Conservation (phyloP, 2,329 filamentous ascomycete genomes). For the Stenocarpella maydis region DNA sequence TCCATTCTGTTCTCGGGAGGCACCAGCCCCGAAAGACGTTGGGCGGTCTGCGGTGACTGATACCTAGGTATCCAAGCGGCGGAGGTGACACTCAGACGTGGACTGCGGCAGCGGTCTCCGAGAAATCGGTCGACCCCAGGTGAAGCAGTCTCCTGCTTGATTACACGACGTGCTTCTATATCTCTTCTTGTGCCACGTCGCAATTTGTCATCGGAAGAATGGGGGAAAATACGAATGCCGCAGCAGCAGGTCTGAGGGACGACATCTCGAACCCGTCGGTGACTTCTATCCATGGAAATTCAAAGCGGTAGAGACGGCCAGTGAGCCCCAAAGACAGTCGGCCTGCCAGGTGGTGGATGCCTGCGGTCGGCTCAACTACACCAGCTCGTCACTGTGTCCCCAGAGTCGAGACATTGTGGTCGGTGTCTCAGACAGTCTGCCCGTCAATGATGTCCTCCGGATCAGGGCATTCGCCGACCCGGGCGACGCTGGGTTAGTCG, state of each 20-base stretch:
- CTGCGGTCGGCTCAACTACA: not conserved
- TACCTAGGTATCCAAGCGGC: too few relatives aligned
- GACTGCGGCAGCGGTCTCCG: not conserved
- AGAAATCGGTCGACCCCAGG: not conserved
- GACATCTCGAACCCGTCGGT: not conserved
- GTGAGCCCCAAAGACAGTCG: not conserved
- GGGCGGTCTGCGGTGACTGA: not conserved
- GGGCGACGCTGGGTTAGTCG: not conserved
- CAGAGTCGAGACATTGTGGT: not conserved
- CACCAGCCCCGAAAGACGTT: not conserved
- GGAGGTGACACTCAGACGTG: not conserved
- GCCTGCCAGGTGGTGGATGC: not conserved
- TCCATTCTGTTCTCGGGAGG: not conserved
- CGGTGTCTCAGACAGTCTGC: slow-evolving; percentile 27
- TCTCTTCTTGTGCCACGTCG: slow-evolving; percentile 9
- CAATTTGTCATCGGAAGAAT: not conserved
- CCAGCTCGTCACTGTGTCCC: not conserved
- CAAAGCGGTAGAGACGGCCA: not conserved
- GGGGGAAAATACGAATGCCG: not conserved
- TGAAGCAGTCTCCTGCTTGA: not conserved
- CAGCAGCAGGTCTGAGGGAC: not conserved
- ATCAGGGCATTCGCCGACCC: not conserved
- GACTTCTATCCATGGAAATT: not conserved
- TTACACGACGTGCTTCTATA: not conserved
- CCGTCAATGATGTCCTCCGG: not conserved